Conservation (phyloP, 208 protist genomes). For the Leishmania tropica region DNA sequence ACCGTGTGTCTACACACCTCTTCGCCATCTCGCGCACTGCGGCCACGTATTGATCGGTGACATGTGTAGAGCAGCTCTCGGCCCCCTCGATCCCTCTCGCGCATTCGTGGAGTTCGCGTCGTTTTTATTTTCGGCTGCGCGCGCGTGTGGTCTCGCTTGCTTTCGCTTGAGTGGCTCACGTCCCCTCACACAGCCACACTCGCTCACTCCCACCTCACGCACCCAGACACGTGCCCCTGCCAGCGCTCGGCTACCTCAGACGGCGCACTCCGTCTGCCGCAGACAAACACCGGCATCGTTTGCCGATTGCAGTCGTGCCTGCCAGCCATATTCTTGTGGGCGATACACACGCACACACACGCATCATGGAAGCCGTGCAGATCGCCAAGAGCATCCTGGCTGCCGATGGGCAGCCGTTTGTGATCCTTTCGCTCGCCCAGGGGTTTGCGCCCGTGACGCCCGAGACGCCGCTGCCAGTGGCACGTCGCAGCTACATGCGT, state of each 20-base stretch:
- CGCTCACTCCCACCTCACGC: background rate
- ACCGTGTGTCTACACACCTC: background rate
- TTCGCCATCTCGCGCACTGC: background rate
- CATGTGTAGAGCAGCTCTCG: background rate
- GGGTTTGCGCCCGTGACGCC: slow-evolving; percentile 58
- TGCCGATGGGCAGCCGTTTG: slow-evolving; percentile 52
- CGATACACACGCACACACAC: background rate
- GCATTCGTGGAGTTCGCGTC: background rate
- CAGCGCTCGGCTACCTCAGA: background rate
- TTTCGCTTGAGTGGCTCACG: background rate
- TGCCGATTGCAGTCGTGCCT: background rate
- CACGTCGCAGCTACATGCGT: slow-evolving; percentile 83
- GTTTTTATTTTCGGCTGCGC: background rate
- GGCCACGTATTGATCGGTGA: background rate
- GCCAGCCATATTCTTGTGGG: background rate
- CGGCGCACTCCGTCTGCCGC: background rate
- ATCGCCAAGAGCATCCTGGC: slow-evolving; percentile 56
- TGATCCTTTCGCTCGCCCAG: slow-evolving; percentile 67
- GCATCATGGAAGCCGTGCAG: slow-evolving; percentile 35
- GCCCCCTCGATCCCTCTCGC: background rate
- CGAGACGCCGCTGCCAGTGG: slow-evolving; percentile 62
- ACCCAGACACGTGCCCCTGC: background rate
- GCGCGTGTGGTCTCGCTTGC: background rate
- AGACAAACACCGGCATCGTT: background rate
- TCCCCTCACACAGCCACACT: background rate